A percentile compares a stretch with the other conserved stretches of the same genome.
Evolutionary conservation across 768 basidiomycete species (phyloP).

Genomic region (Tulasnella sp.): DNA sequence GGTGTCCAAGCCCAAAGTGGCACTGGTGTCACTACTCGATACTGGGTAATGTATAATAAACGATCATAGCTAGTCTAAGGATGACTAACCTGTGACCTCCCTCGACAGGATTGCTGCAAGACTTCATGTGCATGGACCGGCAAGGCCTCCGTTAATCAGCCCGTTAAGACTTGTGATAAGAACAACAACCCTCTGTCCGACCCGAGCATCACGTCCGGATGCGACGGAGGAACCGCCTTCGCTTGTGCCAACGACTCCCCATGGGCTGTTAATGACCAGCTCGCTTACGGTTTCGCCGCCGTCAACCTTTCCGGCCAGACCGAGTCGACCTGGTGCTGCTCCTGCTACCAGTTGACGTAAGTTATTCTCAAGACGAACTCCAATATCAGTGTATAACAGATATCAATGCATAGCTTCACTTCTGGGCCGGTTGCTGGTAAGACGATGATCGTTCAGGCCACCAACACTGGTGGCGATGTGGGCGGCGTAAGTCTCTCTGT

Average conservation of each 20-base stretch:
- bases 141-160: slow-evolving; percentile 20
- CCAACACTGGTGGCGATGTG: slow-evolving; percentile 26
- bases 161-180: slow-evolving; percentile 22
- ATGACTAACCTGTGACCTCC: neutral
- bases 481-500: neutral
- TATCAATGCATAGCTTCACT: slow-evolving; percentile 19
- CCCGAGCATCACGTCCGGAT: slow-evolving; percentile 17
- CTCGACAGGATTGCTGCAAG: slow-evolving; percentile 24
- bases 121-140: slow-evolving; percentile 23
- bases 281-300: slow-evolving; percentile 24
- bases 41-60: slow-evolving; percentile 17
- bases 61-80: neutral
- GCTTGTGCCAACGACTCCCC: slow-evolving; percentile 22
- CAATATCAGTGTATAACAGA: neutral
- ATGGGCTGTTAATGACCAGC: slow-evolving; percentile 21
- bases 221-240: slow-evolving; percentile 21
- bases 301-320: slow-evolving; percentile 20
- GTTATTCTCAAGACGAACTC: neutral
- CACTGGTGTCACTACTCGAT: slow-evolving; percentile 21
- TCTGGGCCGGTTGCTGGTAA: slow-evolving; percentile 26
- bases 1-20: slow-evolving; percentile 18
- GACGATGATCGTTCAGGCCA: slow-evolving; percentile 28
- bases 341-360: slow-evolving; percentile 27
- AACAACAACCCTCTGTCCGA: slow-evolving; percentile 15
- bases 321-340: slow-evolving; percentile 25